A percentile compares a stretch with the other conserved stretches of the same genome.
phyloP scores from a whole-genome alignment of 1,139 yeast genomes.

The Blastobotrys proliferans region DNA sequence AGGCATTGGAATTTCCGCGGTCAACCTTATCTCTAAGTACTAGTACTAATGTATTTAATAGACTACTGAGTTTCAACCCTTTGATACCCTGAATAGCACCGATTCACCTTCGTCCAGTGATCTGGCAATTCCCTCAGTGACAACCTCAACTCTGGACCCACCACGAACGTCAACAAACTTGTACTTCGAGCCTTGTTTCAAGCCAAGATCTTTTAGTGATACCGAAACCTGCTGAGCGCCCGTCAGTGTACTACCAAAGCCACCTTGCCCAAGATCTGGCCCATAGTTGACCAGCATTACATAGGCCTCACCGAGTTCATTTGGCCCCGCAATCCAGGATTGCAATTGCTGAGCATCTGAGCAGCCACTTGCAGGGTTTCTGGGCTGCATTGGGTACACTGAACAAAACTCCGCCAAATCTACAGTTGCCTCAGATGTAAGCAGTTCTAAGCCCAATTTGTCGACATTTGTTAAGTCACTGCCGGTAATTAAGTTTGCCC shows the following conservation, averaged over 20 bases:
- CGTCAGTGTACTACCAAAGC: conserved; percentile 1
- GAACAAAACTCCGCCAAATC: conserved; percentile 12
- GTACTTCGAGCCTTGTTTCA: too few relatives aligned
- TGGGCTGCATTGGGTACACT: conserved; percentile 15
- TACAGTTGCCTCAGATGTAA: conserved; percentile 9
- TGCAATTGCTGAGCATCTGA: conserved; percentile 13
- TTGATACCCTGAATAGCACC: not conserved
- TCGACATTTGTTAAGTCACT: conserved; percentile 15
- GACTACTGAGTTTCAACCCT: too few relatives aligned
- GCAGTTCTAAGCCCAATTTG: conserved; percentile 12
- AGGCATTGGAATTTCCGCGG: conserved; percentile 28
- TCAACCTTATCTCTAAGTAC: too few relatives aligned
- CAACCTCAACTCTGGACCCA: too few relatives aligned
- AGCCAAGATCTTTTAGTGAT: too few relatives aligned
- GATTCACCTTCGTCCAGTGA: not conserved
- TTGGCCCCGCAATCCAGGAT: conserved; percentile 16
- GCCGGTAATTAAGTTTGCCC: conserved; percentile 16
- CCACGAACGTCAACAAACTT: too few relatives aligned
- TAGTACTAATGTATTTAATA: not conserved
- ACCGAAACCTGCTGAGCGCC: not conserved
- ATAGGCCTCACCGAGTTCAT: conserved; percentile 9
- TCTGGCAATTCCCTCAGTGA: too few relatives aligned
- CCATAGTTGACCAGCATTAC: conserved; percentile 16
- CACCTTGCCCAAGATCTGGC: conserved; percentile 14
- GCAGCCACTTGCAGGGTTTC: conserved; percentile 15